These are phyloP conservation scores for Astrothelium subdiscretum DNA, from an alignment of 495 filamentous ascomycete genomes.

Conservation along the genomic window DNA sequence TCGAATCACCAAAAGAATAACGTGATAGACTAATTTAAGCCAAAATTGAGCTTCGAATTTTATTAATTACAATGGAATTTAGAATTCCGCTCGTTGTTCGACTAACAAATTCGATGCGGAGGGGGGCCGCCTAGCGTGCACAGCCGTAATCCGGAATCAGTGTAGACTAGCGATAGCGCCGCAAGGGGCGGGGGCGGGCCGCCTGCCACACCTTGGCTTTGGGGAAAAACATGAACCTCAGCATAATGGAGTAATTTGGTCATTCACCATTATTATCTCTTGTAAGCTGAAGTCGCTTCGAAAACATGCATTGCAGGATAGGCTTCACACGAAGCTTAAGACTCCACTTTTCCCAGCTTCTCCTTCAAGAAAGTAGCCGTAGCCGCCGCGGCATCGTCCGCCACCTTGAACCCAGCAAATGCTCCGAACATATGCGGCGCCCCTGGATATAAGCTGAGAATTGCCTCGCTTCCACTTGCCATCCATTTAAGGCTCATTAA, in stretches of 20 bases:
- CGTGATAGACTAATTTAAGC: too few species aligned
- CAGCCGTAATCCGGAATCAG: too few species aligned
- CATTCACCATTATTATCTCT: background rate
- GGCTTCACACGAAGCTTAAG: background rate
- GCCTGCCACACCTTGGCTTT: background rate
- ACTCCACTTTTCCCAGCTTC: background rate
- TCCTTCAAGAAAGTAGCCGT: background rate
- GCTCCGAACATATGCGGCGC: background rate
- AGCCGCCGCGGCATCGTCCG: background rate
- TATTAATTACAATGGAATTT: too few species aligned
- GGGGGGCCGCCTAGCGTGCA: too few species aligned
- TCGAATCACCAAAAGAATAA: too few species aligned
- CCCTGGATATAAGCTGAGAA: background rate
- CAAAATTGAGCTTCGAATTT: too few species aligned
- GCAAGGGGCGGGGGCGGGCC: background rate
- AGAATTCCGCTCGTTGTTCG: too few species aligned
- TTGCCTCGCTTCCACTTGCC: background rate
- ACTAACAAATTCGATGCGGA: too few species aligned
- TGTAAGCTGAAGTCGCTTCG: background rate
- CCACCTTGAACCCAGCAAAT: background rate
- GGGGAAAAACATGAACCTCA: background rate
- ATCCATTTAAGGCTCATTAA: background rate
- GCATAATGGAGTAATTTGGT: background rate
- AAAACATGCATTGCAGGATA: background rate
- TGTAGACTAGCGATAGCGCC: background rate